Conservation (phyloP, 2,329 filamentous ascomycete species). For the Tolypocladium inflatum region DNA sequence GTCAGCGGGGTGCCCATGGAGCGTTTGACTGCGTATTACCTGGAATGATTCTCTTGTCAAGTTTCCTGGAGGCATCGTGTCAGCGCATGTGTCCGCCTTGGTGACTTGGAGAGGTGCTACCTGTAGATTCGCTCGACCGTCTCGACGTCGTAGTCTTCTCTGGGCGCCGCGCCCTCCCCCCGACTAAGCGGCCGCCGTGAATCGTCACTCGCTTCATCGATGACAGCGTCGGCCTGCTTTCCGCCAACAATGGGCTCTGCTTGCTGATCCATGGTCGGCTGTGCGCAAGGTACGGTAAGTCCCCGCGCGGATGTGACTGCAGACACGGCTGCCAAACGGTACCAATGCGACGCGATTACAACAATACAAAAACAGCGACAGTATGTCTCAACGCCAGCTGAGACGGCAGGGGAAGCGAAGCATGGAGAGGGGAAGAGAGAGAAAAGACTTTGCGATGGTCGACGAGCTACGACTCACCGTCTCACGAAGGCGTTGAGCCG, state of each 20-base stretch:
- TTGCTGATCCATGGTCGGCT: not conserved
- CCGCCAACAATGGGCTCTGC: not conserved
- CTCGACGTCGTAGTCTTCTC: constrained; percentile 35
- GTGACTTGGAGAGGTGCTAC: constrained; percentile 9
- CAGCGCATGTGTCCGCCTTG: not conserved
- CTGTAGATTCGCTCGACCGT: constrained; percentile 46
- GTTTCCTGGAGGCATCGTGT: constrained; percentile 27
- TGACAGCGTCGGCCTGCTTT: not conserved
- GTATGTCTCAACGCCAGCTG: not conserved
- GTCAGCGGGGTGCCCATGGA: constrained; percentile 1
- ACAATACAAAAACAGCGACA: not conserved
- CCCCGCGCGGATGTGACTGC: not conserved
- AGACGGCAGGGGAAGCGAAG: not conserved
- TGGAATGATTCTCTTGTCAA: constrained; percentile 51
- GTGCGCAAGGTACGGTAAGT: not conserved
- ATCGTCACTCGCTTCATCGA: not conserved
- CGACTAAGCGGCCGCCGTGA: not conserved
- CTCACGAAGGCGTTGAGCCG: not conserved
- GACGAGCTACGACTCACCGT: not conserved
- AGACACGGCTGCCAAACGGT: no score
- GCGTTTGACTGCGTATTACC: constrained; percentile 21
- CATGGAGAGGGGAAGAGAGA: not conserved
- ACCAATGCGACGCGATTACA: not conserved
- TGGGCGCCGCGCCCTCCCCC: not conserved
- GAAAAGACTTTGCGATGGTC: not conserved